Conservation (phyloP, 148 eudicot genomes). For the Limonium bicolor region DNA sequence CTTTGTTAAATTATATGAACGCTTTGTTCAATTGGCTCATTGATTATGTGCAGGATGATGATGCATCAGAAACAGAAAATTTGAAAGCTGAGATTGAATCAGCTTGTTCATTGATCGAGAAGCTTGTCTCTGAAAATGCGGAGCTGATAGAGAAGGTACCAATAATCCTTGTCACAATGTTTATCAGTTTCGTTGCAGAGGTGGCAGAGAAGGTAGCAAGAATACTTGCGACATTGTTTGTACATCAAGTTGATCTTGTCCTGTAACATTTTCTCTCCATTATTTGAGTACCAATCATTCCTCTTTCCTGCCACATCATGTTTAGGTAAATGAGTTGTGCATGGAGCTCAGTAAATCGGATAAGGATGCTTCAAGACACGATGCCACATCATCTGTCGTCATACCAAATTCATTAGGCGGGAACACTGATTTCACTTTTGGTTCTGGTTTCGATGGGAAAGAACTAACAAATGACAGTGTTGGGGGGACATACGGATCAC, state of each 20-base stretch:
- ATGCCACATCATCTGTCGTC: conserved; percentile 10
- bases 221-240: too few relatives aligned
- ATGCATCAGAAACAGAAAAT: conserved; percentile 22
- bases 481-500: conserved; percentile 15
- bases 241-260: too few relatives aligned
- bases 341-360: conserved; percentile 36
- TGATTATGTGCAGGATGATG: conserved; percentile 8
- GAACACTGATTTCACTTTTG: conserved; percentile 6
- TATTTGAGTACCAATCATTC: not conserved
- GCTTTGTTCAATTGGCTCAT: not conserved
- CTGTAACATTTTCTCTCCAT: not conserved
- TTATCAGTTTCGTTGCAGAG: too few relatives aligned
- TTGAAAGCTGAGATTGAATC: conserved; percentile 38
- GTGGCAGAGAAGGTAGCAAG: too few relatives aligned
- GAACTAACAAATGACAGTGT: conserved; percentile 10
- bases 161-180: too few relatives aligned
- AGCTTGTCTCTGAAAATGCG: conserved; percentile 51
- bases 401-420: conserved; percentile 9
- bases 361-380: too few relatives aligned
- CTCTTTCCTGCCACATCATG: not conserved
- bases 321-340: conserved; percentile 50
- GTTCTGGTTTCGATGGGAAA: conserved; percentile 15
- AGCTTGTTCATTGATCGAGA: conserved; percentile 35
- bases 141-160: conserved; percentile 85
- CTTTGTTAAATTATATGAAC: not conserved